Evolutionary conservation across 345 rosid genomes (phyloP).

Genomic region (Nephelium lappaceum): DNA sequence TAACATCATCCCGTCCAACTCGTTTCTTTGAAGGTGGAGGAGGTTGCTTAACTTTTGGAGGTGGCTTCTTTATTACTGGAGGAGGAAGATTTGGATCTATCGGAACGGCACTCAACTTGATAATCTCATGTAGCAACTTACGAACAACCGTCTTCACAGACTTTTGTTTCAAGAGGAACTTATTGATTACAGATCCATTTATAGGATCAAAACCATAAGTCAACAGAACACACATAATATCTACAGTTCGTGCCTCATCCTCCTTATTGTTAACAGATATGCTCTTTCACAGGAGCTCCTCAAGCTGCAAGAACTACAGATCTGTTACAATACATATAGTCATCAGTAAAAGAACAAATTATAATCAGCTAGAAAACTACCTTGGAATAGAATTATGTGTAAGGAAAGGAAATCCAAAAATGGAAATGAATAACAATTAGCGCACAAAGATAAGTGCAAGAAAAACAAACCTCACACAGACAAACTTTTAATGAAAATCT

Average conservation of each 20-base stretch:
- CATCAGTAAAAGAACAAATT: conserved; percentile 25
- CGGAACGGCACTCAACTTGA: conserved; percentile 86
- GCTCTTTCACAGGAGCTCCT: conserved; percentile 88
- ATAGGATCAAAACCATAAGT: conserved; percentile 75
- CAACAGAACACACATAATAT: conserved; percentile 78
- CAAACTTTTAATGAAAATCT: not conserved
- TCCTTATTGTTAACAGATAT: conserved; percentile 81
- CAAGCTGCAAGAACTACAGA: conserved; percentile 92
- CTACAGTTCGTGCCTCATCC: conserved; percentile 91
- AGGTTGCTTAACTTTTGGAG: conserved; percentile 95
- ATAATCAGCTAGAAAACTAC: conserved; percentile 17
- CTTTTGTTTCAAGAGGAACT: conserved; percentile 68
- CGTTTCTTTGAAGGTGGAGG: conserved; percentile 89
- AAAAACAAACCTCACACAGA: not conserved
- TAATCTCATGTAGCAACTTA: conserved; percentile 84
- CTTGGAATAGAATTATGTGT: not conserved
- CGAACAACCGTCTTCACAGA: conserved; percentile 77
- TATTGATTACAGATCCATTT: conserved; percentile 58
- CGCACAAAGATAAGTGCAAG: not conserved
- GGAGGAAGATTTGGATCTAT: conserved; percentile 96
- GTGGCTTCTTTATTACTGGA: conserved; percentile 81
- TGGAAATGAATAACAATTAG: not conserved
- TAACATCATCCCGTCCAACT: conserved; percentile 94
- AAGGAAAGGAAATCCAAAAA: not conserved
- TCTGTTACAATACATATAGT: conserved; percentile 51